Evolutionary conservation across 345 rosid species (phyloP), one percentile per base, ranked within the genome.

Genomic region (Balakata baccata): DNA sequence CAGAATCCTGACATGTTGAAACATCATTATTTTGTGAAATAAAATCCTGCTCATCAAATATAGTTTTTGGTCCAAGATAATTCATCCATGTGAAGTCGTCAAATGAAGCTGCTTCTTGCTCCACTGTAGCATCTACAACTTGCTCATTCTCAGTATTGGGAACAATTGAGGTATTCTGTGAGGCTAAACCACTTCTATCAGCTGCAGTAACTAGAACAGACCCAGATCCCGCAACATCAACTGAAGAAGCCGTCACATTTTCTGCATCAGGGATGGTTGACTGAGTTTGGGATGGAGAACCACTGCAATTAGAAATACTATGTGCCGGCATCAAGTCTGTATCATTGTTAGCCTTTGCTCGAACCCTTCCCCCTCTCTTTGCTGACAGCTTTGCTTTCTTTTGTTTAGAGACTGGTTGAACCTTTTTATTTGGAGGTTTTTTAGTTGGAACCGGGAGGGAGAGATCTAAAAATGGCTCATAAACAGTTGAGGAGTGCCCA

Each of bases 391-490:
- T 91, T 57, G 86, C 77, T 85, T 90, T 96, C 85, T 88, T 96
- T 7, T 81, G 80, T 75, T 84, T 93, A 76, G 93, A 72, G 61
- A 76, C 34, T 2, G 2, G 75, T 83, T 83, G 92, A 66, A 45
- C 77, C 79, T 83, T 89, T 74, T 83, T 93, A 22, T 85, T 78
- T 74, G 92, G 84, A 59, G 87, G 81, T 80, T 90, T 91, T 86
- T 93, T 96, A 57, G 88, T 89, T 2, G 98, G 97, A 73, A 93
- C 89, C 0, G 99, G 84, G 75, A 96, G 88, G 38, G 99, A 96
- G 66, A 96, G 97, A 85, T 96, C 99, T 65, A 93, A 82, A 83
- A 88, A 93, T 11, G 97, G 95, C 80, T 96, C 99, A 77, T 84
- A 89, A 46, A 91, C 90, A 66, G 92, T 93, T 64, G 98, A 96